Evolutionary conservation across 495 filamentous ascomycete genomes (phyloP), one percentile per base, ranked within the genome.

Genomic region (Annulohypoxylon stygium): DNA sequence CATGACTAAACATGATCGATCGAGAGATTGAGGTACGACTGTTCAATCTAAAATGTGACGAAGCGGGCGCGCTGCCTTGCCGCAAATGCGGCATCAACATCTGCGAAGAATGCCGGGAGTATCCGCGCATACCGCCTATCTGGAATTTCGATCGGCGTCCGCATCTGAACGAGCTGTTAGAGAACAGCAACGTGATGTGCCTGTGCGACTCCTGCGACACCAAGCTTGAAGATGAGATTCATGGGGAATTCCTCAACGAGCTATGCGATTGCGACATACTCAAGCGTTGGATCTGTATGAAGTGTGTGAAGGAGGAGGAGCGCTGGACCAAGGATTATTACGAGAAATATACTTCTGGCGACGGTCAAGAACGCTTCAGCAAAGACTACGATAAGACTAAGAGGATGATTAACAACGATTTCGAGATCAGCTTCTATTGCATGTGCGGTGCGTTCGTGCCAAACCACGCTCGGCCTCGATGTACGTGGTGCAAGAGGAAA

Each of bases 221-320:
- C 10, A 25, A 53, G 30, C 57, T 74, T n/a, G 74, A 76, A 36
- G 23, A 26, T 3, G 34, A 67, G 58, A 54, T 76, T 20, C 26
- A 12, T 5, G 64, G 64, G 18, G 14, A 63, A n/a, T 64, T 34
- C 9, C 70, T 76, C 43, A 66, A 70, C 11, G 65, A 69, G 71
- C 55, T 53, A 47, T 76, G 74, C 53, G 70, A 76, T 53, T 76
- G 74, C 65, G 70, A 76, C 23, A 34, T 39, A 30, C 70, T 67
- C 30, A 73, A 14, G 50, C 59, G 74, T 8, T 76, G 74, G 74
- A 76, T 76, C 14, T 76, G 74, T 39, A n/a, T 43, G 20, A 61
- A 41, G 48, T 73, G 74, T 37, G 65, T 36, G 54, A 30, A 45
- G 25, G 30, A 76, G 41, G 74, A 73, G 61, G 47, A 50, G 0